A percentile compares a stretch with the other conserved stretches of the same genome.
phyloP scores from a whole-genome alignment of 1,284 basidiomycete genomes.

The Cryptococcus deneoformans region DNA sequence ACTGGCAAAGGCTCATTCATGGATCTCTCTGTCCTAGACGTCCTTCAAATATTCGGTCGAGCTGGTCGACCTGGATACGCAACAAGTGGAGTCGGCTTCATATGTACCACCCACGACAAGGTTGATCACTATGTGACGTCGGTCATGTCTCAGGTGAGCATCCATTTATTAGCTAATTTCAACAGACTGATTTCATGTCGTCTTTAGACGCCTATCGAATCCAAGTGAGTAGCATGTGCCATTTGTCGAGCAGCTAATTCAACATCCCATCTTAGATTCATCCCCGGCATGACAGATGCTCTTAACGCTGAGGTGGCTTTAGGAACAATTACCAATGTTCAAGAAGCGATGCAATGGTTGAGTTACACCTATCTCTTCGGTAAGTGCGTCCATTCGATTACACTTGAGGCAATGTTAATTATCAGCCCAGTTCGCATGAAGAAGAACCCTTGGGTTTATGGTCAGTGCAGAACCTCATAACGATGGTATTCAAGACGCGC shows the following conservation, averaged over 20 bases:
- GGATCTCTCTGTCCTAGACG: conserved; percentile 93
- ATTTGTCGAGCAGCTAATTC: neutral
- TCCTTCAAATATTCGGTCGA: conserved; percentile 83
- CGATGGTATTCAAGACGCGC: neutral
- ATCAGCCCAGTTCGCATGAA: conserved; percentile 74
- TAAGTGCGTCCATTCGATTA: conserved; percentile 9
- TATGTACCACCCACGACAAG: conserved; percentile 93
- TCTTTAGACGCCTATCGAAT: conserved; percentile 86
- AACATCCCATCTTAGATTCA: conserved; percentile 60
- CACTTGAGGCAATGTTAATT: neutral
- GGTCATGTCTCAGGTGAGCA: conserved; percentile 74
- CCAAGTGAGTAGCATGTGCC: conserved; percentile 58
- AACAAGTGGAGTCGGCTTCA: conserved; percentile 93
- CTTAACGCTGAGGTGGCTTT: conserved; percentile 95
- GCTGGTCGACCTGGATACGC: conserved; percentile 97
- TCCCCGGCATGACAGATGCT: conserved; percentile 80
- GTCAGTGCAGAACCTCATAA: conserved; percentile 49
- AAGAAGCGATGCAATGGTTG: conserved; percentile 92
- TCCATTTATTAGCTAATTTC: neutral
- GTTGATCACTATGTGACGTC: conserved; percentile 87
- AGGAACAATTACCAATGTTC: conserved; percentile 84
- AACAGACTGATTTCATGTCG: conserved; percentile 7
- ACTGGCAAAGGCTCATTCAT: conserved; percentile 83
- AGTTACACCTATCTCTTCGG: conserved; percentile 93
- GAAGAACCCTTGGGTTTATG: conserved; percentile 88